Percentiles rank a stretch among this genome's conserved stretches.
Conservation (phyloP, 306 rosid species). For the Astragalus glycyphyllos region DNA sequence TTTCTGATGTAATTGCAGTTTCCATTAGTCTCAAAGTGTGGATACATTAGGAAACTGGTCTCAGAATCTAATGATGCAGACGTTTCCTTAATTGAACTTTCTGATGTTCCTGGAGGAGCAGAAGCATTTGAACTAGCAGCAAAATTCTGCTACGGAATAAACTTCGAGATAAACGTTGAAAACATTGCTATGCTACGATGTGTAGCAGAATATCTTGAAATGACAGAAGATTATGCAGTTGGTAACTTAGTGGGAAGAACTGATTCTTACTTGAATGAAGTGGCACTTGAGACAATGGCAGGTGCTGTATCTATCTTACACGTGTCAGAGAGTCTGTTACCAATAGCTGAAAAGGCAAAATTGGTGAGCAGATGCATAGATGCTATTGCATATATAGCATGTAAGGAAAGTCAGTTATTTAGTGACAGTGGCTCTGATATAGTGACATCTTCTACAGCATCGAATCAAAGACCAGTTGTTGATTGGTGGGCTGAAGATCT, state of each 20-base stretch:
- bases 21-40: slow-evolving; percentile 90
- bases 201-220: slow-evolving; percentile 86
- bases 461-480: slow-evolving; percentile 62
- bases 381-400: slow-evolving; percentile 76
- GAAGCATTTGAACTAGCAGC: slow-evolving; percentile 97
- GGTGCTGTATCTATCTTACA: slow-evolving; percentile 80
- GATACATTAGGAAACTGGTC: slow-evolving; percentile 72
- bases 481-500: slow-evolving; percentile 99
- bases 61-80: slow-evolving; percentile 78
- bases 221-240: slow-evolving; percentile 87
- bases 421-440: slow-evolving; percentile 52
- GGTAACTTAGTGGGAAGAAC: slow-evolving; percentile 82
- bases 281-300: slow-evolving; percentile 71
- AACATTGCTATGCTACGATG: slow-evolving; percentile 85
- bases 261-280: slow-evolving; percentile 84
- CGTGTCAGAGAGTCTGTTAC: slow-evolving; percentile 69
- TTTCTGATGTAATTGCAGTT: slow-evolving; percentile 59
- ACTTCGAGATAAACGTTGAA: slow-evolving; percentile 77
- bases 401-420: slow-evolving; percentile 77
- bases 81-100: slow-evolving; percentile 61
- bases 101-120: slow-evolving; percentile 83
- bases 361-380: slow-evolving; percentile 82
- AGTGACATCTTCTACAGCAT: slow-evolving; percentile 48
- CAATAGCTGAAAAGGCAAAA: slow-evolving; percentile 76
- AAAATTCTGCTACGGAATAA: slow-evolving; percentile 94